These are phyloP conservation scores for Cystofilobasidium capitatum DNA, from an alignment of 768 basidiomycete species.

Conservation along the genomic window DNA sequence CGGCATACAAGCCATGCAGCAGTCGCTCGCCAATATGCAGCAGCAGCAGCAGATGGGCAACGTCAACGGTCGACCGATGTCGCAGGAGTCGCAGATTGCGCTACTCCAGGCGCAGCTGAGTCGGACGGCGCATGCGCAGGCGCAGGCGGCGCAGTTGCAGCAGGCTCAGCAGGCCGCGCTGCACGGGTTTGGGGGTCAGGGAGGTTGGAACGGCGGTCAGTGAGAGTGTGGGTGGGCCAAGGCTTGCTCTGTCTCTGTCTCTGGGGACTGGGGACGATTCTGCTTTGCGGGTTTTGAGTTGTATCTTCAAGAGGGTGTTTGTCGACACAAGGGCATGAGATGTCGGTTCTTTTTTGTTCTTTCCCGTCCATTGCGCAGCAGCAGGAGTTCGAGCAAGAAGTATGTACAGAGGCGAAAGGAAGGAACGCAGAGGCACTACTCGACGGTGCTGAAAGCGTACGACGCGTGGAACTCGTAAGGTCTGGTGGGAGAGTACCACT, in stretches of 20 bases:
- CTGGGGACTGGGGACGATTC: no score
- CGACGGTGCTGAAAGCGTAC: slow-evolving; percentile 17
- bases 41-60: not conserved
- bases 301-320: no score
- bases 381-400: not conserved
- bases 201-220: not conserved
- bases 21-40: not conserved
- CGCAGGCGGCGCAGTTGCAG: no score
- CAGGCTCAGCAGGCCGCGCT: not conserved
- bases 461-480: slow-evolving; percentile 3
- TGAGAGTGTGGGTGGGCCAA: no score
- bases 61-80: not conserved
- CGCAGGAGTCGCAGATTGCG: not conserved
- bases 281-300: no score
- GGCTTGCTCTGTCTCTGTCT: no score
- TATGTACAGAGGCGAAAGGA: no score
- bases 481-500: slow-evolving; percentile 15
- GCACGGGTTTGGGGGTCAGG: not conserved
- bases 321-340: no score
- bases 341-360: no score
- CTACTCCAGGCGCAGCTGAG: not conserved
- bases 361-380: no score
- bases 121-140: no score
- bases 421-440: no score
- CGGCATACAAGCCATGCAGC: not conserved